Evolutionary conservation across 495 filamentous ascomycete genomes (phyloP).

Genomic region (Penicillium silybi): DNA sequence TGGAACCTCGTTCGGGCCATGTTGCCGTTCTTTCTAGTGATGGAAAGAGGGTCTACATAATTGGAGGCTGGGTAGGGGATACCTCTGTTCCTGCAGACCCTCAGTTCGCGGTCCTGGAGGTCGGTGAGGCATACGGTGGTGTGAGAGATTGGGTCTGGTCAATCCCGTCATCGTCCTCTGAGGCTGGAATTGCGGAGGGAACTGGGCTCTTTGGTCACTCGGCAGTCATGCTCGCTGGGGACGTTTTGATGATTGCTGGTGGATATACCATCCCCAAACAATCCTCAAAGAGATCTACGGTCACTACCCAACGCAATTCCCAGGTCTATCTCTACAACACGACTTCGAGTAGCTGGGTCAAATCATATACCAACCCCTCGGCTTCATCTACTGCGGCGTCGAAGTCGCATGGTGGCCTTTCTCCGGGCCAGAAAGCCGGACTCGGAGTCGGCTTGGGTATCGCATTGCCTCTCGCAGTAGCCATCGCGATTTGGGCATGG

Average conservation of each 20-base stretch:
- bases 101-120: slow-evolving; percentile 69
- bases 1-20: slow-evolving; percentile 84
- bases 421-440: slow-evolving; percentile 52
- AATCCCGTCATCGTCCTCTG: slow-evolving; percentile 45
- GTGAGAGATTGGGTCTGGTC: slow-evolving; percentile 70
- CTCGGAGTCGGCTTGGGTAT: slow-evolving; percentile 75
- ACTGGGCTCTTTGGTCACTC: slow-evolving; percentile 81
- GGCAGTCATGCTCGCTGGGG: slow-evolving; percentile 75
- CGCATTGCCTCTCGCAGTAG: slow-evolving; percentile 53
- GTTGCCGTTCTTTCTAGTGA: slow-evolving; percentile 75
- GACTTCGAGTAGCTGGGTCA: slow-evolving; percentile 66
- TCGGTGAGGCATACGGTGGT: slow-evolving; percentile 68
- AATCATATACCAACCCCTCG: slow-evolving; percentile 60
- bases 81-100: slow-evolving; percentile 67
- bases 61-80: slow-evolving; percentile 91
- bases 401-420: slow-evolving; percentile 10
- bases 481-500: slow-evolving; percentile 49
- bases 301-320: slow-evolving; percentile 33
- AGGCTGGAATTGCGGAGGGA: slow-evolving; percentile 40
- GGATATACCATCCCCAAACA: slow-evolving; percentile 64
- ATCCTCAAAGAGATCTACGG: slow-evolving; percentile 38
- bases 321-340: slow-evolving; percentile 71
- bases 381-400: not conserved
- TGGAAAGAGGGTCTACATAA: slow-evolving; percentile 66
- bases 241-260: slow-evolving; percentile 85